Conservation (phyloP, 1,139 yeast genomes). For the Candida sp. region DNA sequence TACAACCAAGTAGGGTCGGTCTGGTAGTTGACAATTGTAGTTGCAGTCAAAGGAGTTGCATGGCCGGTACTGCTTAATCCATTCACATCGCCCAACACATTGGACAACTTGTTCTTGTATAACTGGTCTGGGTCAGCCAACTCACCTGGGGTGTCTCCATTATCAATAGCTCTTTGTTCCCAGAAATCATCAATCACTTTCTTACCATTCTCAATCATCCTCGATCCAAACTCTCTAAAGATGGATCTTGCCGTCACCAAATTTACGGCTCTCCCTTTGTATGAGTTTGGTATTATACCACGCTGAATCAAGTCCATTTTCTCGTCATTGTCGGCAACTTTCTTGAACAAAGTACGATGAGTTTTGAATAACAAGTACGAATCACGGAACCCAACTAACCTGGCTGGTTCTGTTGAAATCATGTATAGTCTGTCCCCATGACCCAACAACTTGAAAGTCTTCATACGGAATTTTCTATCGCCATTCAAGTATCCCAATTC, state of each 20-base stretch:
- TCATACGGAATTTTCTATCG: slow-evolving; percentile 79
- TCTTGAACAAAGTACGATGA: slow-evolving; percentile 73
- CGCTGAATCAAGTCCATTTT: slow-evolving; percentile 84
- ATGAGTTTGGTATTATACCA: slow-evolving; percentile 86
- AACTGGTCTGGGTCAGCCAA: slow-evolving; percentile 76
- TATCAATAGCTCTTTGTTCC: slow-evolving; percentile 70
- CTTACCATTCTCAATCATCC: slow-evolving; percentile 78
- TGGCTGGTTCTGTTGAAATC: slow-evolving; percentile 96
- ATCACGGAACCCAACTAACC: slow-evolving; percentile 94
- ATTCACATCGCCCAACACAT: slow-evolving; percentile 20
- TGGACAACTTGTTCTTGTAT: slow-evolving; percentile 23
- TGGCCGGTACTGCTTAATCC: slow-evolving; percentile 20
- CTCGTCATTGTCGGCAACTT: slow-evolving; percentile 76
- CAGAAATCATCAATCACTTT: slow-evolving; percentile 90
- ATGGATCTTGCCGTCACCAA: slow-evolving; percentile 91
- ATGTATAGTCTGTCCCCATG: slow-evolving; percentile 79
- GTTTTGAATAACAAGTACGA: slow-evolving; percentile 90
- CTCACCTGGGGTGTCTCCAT: slow-evolving; percentile 81
- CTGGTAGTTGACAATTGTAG: slow-evolving; percentile 47
- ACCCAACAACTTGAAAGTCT: slow-evolving; percentile 78
- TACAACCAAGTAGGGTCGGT: slow-evolving; percentile 86
- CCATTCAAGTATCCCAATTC: slow-evolving; percentile 70
- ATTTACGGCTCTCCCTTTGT: slow-evolving; percentile 89
- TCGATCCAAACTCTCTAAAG: slow-evolving; percentile 92
- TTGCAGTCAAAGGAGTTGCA: slow-evolving; percentile 41